These are phyloP conservation scores for Glycyrrhiza uralensis DNA, from an alignment of 306 rosid species.

Conservation along the genomic window DNA sequence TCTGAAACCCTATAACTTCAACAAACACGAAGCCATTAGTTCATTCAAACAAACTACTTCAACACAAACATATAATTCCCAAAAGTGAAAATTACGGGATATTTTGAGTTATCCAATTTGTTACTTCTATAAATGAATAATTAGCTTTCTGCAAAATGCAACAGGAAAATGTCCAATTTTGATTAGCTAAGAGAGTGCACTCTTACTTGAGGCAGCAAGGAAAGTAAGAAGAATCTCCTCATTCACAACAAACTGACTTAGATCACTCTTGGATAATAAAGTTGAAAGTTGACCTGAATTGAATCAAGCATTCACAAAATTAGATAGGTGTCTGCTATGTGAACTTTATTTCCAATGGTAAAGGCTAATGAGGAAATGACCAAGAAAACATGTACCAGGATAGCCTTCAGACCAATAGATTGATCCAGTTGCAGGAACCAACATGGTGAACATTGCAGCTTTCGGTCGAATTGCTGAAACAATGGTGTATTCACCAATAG, in stretches of 20 bases:
- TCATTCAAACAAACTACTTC: neutral
- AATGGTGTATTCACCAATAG: slow-evolving; percentile 40
- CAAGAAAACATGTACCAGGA: slow-evolving; percentile 44
- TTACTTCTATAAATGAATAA: neutral
- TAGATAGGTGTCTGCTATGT: neutral
- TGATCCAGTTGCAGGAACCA: slow-evolving; percentile 75
- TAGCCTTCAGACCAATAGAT: slow-evolving; percentile 64
- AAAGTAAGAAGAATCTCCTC: slow-evolving; percentile 77
- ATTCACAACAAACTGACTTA: slow-evolving; percentile 52
- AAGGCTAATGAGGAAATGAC: neutral
- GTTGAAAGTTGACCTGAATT: slow-evolving; percentile 50
- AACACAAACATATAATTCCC: neutral
- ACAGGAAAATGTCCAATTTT: neutral
- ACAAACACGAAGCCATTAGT: slow-evolving; percentile 25
- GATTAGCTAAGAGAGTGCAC: slow-evolving; percentile 9
- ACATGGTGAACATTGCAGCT: slow-evolving; percentile 48
- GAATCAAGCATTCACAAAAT: slow-evolving; percentile 10
- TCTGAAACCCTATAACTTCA: too few relatives aligned
- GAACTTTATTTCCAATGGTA: neutral
- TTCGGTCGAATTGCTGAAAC: slow-evolving; percentile 61
- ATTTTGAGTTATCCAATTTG: neutral
- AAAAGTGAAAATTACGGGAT: neutral
- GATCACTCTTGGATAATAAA: slow-evolving; percentile 44
- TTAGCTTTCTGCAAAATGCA: neutral
- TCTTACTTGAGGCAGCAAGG: slow-evolving; percentile 74